Evolutionary conservation across 768 basidiomycete genomes (phyloP), one percentile per base, ranked within the genome.

Genomic region (Rossbeevera mucosa): DNA sequence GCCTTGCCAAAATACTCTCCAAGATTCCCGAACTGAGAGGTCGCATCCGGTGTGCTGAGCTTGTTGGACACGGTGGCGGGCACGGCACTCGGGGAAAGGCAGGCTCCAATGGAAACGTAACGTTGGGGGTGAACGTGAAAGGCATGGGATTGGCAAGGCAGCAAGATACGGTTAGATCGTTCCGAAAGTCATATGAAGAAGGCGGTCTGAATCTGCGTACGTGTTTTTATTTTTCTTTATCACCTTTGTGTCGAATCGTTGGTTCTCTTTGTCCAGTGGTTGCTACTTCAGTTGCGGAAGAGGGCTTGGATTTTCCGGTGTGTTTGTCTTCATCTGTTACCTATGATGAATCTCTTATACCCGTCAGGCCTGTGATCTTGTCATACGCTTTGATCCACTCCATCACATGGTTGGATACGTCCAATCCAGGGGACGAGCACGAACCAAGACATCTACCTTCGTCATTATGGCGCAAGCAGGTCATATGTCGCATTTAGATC

Each of bases 301-400:
- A 95, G 72, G 93, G 93, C 0, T 77, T 95, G 16, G 92, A 95
- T 65, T 91, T 95, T 71, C 87, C 86, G 21, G 86, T 87, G 62
- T 50, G 80, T 68, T 33, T 40, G 31, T 14, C 43, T 25, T 12
- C 38, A 49, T 29, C 16, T 26, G 28, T 45, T 42, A 16, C 22
- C 25, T 28, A 25, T 29, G 31, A 20, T 12, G 8, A 42, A 44
- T 24, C 7, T 14, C 43, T 54, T 24, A 59, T 54, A 26, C 18
- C 49, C n/a, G 22, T n/a, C 33, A 90, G 87, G 85, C 85, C 11
- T 94, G 91, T 66, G 88, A 91, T 62, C 74, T 94, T 7, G 88
- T 93, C 42, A 77, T 94, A 58, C 88, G 92, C 5, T 94, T 92
- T 59, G 91, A 95, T 62, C 73, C 80, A 6, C 72, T 93, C 7